phyloP scores from a whole-genome alignment of 2,329 filamentous ascomycete genomes.

The Pseudogymnoascus sp. region DNA sequence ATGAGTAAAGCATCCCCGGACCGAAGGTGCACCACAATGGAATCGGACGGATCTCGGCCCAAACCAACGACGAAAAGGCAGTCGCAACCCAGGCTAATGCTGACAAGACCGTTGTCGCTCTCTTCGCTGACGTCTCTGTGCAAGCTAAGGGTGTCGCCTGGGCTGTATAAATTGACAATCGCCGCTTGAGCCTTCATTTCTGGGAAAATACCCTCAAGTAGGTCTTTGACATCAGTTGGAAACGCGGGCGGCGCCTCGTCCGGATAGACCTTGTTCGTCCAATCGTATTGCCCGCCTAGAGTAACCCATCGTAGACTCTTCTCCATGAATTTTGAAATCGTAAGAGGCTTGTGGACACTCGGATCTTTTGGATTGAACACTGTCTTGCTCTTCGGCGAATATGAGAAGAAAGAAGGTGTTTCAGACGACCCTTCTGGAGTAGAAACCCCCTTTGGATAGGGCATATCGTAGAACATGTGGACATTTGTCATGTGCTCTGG shows the following conservation, averaged over 20 bases:
- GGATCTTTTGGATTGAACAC: slow-evolving; percentile 61
- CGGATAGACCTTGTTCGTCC: slow-evolving; percentile 81
- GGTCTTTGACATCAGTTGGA: slow-evolving; percentile 59
- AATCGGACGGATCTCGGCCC: slow-evolving; percentile 14
- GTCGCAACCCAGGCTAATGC: slow-evolving; percentile 83
- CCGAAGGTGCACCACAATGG: slow-evolving; percentile 55
- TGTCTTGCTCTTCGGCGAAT: slow-evolving; percentile 41
- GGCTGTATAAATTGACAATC: slow-evolving; percentile 87
- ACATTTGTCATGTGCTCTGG: slow-evolving; percentile 77
- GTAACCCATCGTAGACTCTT: slow-evolving; percentile 89
- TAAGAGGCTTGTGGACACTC: slow-evolving; percentile 63
- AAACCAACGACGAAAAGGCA: slow-evolving; percentile 78
- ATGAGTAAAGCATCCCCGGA: slow-evolving; percentile 91
- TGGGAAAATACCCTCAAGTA: slow-evolving; percentile 66
- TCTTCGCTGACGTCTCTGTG: slow-evolving; percentile 91
- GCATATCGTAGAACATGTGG: slow-evolving; percentile 69
- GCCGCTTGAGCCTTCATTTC: slow-evolving; percentile 75
- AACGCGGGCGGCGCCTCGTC: slow-evolving; percentile 58
- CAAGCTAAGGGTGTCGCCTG: slow-evolving; percentile 83
- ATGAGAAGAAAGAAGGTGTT: slow-evolving; percentile 45
- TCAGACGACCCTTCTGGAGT: not conserved
- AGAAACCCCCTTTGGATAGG: slow-evolving; percentile 42
- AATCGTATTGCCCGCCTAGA: slow-evolving; percentile 91
- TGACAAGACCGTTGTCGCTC: slow-evolving; percentile 68
- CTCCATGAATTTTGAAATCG: slow-evolving; percentile 59